Conservation (phyloP, 2,329 filamentous ascomycete species). For the Mollisiaceae sp. region DNA sequence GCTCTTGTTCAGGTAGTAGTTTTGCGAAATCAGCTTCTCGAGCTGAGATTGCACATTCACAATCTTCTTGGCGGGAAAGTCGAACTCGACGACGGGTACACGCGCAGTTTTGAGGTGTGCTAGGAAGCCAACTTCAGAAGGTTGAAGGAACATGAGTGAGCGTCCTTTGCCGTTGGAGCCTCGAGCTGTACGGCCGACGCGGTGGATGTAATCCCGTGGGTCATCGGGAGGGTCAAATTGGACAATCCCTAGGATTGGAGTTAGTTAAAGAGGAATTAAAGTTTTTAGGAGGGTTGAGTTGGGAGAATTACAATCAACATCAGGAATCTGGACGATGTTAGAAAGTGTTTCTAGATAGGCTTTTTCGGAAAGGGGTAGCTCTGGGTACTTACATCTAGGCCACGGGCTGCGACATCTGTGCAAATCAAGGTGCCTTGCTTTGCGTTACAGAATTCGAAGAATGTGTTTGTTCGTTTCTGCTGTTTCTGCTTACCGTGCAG, state of each 20-base stretch:
- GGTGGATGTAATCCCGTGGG: slow-evolving; percentile 90
- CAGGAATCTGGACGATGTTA: slow-evolving; percentile 68
- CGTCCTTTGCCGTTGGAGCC: slow-evolving; percentile 83
- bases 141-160: slow-evolving; percentile 91
- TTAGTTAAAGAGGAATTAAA: no score
- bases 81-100: slow-evolving; percentile 94
- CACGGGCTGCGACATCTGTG: slow-evolving; percentile 94
- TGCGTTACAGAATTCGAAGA: slow-evolving; percentile 94
- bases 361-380: slow-evolving; percentile 3
- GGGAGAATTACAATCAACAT: slow-evolving; percentile 72
- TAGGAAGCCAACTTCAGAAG: slow-evolving; percentile 89
- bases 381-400: slow-evolving; percentile 71
- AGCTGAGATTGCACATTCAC: slow-evolving; percentile 89
- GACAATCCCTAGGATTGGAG: slow-evolving; percentile 62
- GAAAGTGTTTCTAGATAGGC: slow-evolving; percentile 2
- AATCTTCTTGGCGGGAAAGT: slow-evolving; percentile 91
- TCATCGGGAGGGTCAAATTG: slow-evolving; percentile 96
- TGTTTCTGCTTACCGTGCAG: slow-evolving; percentile 97
- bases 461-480: slow-evolving; percentile 97
- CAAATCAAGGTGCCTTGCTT: slow-evolving; percentile 88
- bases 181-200: slow-evolving; percentile 91
- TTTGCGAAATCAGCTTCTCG: slow-evolving; percentile 91
- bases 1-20: slow-evolving; percentile 95
- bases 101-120: slow-evolving; percentile 88
- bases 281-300: no score